A percentile compares a stretch with the other conserved stretches of the same genome.
Evolutionary conservation across 805 yeast genomes (phyloP).

Genomic region (Saccharomycopsis guyanensis): DNA sequence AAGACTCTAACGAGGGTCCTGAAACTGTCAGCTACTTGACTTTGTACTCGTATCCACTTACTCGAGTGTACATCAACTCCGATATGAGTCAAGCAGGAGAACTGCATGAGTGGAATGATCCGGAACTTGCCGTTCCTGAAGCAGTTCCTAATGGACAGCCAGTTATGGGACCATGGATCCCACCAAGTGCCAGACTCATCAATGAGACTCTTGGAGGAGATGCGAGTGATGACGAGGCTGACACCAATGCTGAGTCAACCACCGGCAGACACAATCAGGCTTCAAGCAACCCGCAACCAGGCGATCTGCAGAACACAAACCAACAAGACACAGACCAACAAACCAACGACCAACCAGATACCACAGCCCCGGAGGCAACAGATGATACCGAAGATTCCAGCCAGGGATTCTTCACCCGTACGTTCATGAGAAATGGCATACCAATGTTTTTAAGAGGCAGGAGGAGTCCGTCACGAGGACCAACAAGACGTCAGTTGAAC

Average conservation of each 20-base stretch:
- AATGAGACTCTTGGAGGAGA: not conserved
- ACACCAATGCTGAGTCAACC: not conserved
- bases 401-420: not conserved
- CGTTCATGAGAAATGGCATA: not conserved
- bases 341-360: not conserved
- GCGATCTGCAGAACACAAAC: constrained; percentile 2
- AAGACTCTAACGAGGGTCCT: not conserved
- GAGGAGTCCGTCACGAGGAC: not conserved
- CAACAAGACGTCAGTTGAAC: constrained; percentile 8
- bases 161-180: constrained; percentile 14
- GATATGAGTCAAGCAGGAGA: constrained; percentile 15
- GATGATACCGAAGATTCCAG: not conserved
- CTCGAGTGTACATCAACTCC: constrained; percentile 10
- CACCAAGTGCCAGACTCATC: constrained; percentile 1
- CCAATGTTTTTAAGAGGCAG: not conserved
- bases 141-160: constrained; percentile 6
- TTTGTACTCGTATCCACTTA: constrained; percentile 12
- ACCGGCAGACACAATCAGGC: not conserved
- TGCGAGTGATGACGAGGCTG: constrained; percentile 3
- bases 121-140: constrained; percentile 15
- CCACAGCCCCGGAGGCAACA: not conserved
- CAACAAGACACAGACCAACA: not conserved
- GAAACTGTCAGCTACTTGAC: not conserved
- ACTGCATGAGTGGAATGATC: constrained; percentile 12
- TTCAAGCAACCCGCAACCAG: not conserved